Evolutionary conservation across 495 filamentous ascomycete genomes (phyloP), one percentile per base, ranked within the genome.

Genomic region (Tuber indicum): DNA sequence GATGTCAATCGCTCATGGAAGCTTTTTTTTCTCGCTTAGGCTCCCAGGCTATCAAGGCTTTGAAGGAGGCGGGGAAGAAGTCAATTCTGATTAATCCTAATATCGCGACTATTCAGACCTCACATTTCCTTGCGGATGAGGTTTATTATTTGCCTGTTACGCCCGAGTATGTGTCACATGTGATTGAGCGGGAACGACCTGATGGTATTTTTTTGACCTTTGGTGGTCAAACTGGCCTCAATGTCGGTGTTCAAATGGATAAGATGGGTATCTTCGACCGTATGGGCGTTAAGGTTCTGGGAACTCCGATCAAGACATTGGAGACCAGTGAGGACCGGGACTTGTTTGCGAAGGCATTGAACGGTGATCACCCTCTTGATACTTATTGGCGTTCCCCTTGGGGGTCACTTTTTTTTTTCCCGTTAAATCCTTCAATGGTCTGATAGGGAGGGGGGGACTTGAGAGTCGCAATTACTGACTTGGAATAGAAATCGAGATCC

Each of bases 141-240:
- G 93, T 99, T 76, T 99, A 98, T 87, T 99, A 98, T 87, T 90
- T 99, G 36, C 96, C 96, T 36, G 94, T 99, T 82, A 98, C 93
- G 47, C 91, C 93, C 41, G 95, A 98, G 78, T 98, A 97, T 83
- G 94, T 99, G 79, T 91, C 93, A 81, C 97, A 97, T 85, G 93
- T 99, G 76, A 99, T 99, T 86, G 92, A 95, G 87, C 90, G 91
- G 81, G 96, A 99, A 86, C 90, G 91, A 73, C 96, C 96, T 39
- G 96, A 99, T 89, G 94, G 94, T 70, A 99, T 99, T 77, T 97
- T 97, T 85, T 90, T 95, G 76, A 97, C 94, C 39, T 99, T 99
- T 83, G 96, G 96, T 85, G 96, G 96, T 73, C 96, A 99, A 87
- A 99, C 95, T 10, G 95, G 90, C 78, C 89, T 99, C 82, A 99